phyloP scores from a whole-genome alignment of 2,329 filamentous ascomycete genomes.

The Trichoderma polysporum region DNA sequence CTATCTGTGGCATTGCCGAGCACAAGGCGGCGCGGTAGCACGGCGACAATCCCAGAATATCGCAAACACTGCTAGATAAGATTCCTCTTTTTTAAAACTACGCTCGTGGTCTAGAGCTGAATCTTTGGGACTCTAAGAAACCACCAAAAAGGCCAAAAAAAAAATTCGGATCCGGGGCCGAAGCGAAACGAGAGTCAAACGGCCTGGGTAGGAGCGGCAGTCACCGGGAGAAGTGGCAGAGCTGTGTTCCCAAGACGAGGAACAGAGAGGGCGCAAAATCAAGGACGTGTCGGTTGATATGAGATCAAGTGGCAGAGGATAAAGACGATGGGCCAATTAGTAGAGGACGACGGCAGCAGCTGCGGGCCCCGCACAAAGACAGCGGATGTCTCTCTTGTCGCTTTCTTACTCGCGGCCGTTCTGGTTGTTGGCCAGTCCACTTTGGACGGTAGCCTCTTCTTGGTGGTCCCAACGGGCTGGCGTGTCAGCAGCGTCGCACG shows the following conservation, averaged over 20 bases:
- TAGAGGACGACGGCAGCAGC: conserved; percentile 15
- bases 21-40: conserved; percentile 13
- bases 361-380: conserved; percentile 24
- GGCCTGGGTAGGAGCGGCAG: conserved; percentile 8
- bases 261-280: neutral
- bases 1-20: conserved; percentile 9
- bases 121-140: neutral
- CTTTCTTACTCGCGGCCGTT: conserved; percentile 26
- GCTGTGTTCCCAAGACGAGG: conserved; percentile 10
- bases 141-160: neutral
- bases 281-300: conserved; percentile 21
- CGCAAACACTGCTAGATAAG: neutral
- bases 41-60: conserved; percentile 1
- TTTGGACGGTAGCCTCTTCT: conserved; percentile 14
- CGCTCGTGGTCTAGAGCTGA: neutral
- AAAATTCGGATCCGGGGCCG: neutral
- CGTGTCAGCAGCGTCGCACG: conserved; percentile 22
- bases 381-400: conserved; percentile 27
- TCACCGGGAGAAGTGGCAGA: conserved; percentile 10
- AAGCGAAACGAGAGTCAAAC: conserved; percentile 13
- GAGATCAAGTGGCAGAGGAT: conserved; percentile 19
- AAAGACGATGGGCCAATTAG: conserved; percentile 16
- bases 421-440: conserved; percentile 21
- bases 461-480: conserved; percentile 20
- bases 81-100: neutral